phyloP scores from a whole-genome alignment of 768 basidiomycete species.

The Agaricus blazei region DNA sequence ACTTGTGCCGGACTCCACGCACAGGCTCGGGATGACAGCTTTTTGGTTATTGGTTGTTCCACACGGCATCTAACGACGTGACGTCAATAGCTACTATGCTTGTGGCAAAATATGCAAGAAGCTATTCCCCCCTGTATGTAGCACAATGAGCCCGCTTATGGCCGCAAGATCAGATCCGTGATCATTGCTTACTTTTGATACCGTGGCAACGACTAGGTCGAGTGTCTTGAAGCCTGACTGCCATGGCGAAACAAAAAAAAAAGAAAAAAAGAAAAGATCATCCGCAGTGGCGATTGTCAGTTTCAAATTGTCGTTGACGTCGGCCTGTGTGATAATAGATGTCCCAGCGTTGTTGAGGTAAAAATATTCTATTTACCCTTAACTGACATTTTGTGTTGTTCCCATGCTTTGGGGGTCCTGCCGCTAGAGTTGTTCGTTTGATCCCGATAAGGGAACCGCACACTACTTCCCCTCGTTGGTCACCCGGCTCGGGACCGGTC shows the following conservation, averaged over 20 bases:
- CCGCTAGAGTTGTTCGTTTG: slow-evolving; percentile 48
- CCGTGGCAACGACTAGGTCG: slow-evolving; percentile 34
- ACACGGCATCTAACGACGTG: slow-evolving; percentile 21
- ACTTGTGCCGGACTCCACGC: slow-evolving; percentile 13
- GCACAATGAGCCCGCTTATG: neutral
- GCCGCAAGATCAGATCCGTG: neutral
- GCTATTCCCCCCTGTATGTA: slow-evolving; percentile 7
- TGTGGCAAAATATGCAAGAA: slow-evolving; percentile 25
- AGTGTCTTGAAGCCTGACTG: slow-evolving; percentile 15
- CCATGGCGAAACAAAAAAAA: slow-evolving; percentile 18
- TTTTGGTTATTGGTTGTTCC: slow-evolving; percentile 20
- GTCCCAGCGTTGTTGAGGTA: slow-evolving; percentile 40
- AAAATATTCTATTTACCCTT: slow-evolving; percentile 42
- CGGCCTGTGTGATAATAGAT: slow-evolving; percentile 37
- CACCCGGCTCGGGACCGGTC: neutral
- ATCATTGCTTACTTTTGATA: slow-evolving; percentile 30
- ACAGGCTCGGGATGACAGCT: slow-evolving; percentile 16
- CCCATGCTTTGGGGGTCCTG: slow-evolving; percentile 38
- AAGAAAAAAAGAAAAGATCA: neutral
- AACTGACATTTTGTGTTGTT: slow-evolving; percentile 40
- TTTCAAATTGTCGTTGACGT: slow-evolving; percentile 39
- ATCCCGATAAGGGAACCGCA: slow-evolving; percentile 35
- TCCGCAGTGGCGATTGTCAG: slow-evolving; percentile 38
- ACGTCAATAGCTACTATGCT: slow-evolving; percentile 23
- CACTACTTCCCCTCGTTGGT: too few relatives aligned